Evolutionary conservation across 2,329 filamentous ascomycete species (phyloP).

Genomic region (Cryphonectria naterciae): DNA sequence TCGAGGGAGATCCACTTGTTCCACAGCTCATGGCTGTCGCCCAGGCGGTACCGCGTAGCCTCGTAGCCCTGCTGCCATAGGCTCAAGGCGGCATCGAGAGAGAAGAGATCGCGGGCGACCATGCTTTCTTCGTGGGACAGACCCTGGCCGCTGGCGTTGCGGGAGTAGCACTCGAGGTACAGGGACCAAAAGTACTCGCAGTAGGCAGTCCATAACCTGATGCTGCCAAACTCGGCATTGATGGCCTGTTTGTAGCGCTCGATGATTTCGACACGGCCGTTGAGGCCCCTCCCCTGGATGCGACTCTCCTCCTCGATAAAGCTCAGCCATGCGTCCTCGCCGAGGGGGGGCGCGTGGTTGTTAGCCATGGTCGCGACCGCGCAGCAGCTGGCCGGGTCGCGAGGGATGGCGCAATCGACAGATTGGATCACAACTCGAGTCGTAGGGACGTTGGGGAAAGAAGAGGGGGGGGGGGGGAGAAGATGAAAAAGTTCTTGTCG

Average conservation of each 20-base stretch:
- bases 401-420: conserved; percentile 7
- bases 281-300: conserved; percentile 59
- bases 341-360: conserved; percentile 54
- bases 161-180: conserved; percentile 64
- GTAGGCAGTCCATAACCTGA: conserved; percentile 76
- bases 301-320: conserved; percentile 74
- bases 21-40: conserved; percentile 80
- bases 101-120: conserved; percentile 73
- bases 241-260: conserved; percentile 75
- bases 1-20: conserved; percentile 76
- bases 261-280: conserved; percentile 70
- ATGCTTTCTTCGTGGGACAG: conserved; percentile 71
- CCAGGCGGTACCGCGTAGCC: conserved; percentile 73
- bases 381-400: conserved; percentile 2
- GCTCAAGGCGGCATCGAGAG: conserved; percentile 66
- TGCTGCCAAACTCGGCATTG: conserved; percentile 71
- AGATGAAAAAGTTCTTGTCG: neutral
- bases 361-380: conserved; percentile 44
- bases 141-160: conserved; percentile 48
- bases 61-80: conserved; percentile 75
- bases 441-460: neutral
- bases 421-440: neutral
- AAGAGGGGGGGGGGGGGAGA: neutral
- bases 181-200: conserved; percentile 78
- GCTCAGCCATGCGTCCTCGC: conserved; percentile 77